Evolutionary conservation across 768 basidiomycete species (phyloP).

Genomic region (Lentinula lateritia): DNA sequence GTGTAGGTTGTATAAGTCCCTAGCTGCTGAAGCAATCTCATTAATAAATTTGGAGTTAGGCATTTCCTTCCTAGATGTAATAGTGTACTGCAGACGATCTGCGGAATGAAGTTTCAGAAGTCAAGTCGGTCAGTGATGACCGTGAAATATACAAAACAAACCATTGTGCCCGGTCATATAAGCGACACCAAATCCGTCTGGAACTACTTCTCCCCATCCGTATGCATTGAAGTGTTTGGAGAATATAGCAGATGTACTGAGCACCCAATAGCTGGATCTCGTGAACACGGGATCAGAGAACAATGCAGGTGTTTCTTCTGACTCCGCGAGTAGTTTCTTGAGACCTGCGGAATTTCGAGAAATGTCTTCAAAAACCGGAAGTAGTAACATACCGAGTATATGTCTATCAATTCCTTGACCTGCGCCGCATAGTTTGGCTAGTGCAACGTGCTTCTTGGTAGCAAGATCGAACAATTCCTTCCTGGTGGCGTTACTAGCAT

Average conservation of each 20-base stretch:
- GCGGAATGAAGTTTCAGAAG: not conserved
- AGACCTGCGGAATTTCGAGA: conserved; percentile 42
- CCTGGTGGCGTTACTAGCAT: conserved; percentile 33
- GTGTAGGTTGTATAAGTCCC: conserved; percentile 68
- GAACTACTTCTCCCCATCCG: conserved; percentile 93
- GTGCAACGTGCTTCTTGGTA: conserved; percentile 53
- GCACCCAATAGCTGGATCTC: conserved; percentile 75
- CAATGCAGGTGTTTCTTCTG: conserved; percentile 61
- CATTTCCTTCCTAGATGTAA: conserved; percentile 84
- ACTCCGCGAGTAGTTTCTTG: conserved; percentile 56
- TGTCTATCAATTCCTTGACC: conserved; percentile 85
- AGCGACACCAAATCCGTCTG: conserved; percentile 90
- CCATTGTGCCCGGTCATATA: conserved; percentile 90
- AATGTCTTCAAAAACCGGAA: not conserved
- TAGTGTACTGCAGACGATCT: conserved; percentile 82
- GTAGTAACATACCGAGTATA: conserved; percentile 57
- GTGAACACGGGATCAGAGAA: conserved; percentile 72
- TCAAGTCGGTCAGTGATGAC: conserved; percentile 2
- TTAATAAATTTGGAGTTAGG: conserved; percentile 68
- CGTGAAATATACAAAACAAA: conserved; percentile 23
- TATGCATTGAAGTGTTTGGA: conserved; percentile 81
- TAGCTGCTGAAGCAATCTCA: conserved; percentile 56
- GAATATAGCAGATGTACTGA: conserved; percentile 87
- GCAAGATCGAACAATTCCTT: conserved; percentile 55
- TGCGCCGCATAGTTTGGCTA: conserved; percentile 61